phyloP scores from a whole-genome alignment of 345 rosid species.

The Lepidium aucheri region DNA sequence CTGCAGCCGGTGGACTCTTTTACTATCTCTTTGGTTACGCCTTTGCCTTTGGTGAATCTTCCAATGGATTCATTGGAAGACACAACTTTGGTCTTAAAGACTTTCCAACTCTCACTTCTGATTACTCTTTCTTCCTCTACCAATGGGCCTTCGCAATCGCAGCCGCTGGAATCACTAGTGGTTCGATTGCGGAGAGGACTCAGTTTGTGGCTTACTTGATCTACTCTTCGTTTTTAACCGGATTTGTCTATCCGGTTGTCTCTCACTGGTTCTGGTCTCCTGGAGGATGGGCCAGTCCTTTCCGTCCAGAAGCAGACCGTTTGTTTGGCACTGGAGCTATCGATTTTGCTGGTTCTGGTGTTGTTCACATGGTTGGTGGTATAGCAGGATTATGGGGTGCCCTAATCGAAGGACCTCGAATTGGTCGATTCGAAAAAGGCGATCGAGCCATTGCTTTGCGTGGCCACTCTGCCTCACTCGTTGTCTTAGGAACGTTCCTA shows the following conservation, averaged over 20 bases:
- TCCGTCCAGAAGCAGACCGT: slow-evolving; percentile 21
- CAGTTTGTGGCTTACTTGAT: slow-evolving; percentile 78
- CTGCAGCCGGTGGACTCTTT: slow-evolving; percentile 79
- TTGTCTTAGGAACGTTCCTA: slow-evolving; percentile 65
- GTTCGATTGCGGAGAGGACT: slow-evolving; percentile 86
- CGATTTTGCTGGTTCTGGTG: slow-evolving; percentile 75
- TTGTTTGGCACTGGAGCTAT: slow-evolving; percentile 64
- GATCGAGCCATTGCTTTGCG: slow-evolving; percentile 35
- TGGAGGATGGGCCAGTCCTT: slow-evolving; percentile 88
- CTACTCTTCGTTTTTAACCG: slow-evolving; percentile 81
- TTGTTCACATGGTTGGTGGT: slow-evolving; percentile 76
- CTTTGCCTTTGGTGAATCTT: slow-evolving; percentile 79
- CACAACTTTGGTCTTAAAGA: slow-evolving; percentile 59
- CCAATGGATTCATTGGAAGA: slow-evolving; percentile 72
- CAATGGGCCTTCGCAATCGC: slow-evolving; percentile 98
- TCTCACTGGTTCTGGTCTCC: slow-evolving; percentile 90
- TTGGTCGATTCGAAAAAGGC: slow-evolving; percentile 44
- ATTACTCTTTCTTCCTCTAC: slow-evolving; percentile 72
- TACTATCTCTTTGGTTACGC: slow-evolving; percentile 92
- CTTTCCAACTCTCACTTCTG: slow-evolving; percentile 24
- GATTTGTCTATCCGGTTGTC: slow-evolving; percentile 84
- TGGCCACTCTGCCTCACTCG: slow-evolving; percentile 68
- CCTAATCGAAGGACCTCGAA: slow-evolving; percentile 63
- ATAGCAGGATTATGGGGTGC: slow-evolving; percentile 83
- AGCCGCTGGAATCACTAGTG: slow-evolving; percentile 91